Evolutionary conservation across 2,329 filamentous ascomycete species (phyloP).

Genomic region (Knufia fluminis): DNA sequence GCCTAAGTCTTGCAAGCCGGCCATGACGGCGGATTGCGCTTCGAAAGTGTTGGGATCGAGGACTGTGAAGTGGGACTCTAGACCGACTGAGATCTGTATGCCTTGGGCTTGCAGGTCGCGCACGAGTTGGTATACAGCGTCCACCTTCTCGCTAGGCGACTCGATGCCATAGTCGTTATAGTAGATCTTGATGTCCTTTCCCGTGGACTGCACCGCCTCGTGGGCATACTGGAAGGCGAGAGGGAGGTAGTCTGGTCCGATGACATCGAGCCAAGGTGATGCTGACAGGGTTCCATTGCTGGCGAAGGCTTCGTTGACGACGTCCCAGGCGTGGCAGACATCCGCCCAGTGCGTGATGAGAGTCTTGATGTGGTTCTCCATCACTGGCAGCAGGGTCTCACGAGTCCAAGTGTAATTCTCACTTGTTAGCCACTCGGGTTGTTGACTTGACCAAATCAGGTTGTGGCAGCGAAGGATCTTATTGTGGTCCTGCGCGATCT

Average conservation of each 20-base stretch:
- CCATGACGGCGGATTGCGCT: slow-evolving; percentile 27
- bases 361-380: slow-evolving; percentile 40
- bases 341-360: slow-evolving; percentile 29
- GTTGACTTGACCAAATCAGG: slow-evolving; percentile 48
- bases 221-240: slow-evolving; percentile 37
- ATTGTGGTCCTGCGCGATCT: too few relatives aligned
- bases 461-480: slow-evolving; percentile 7
- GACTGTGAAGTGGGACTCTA: slow-evolving; percentile 40
- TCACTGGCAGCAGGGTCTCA: slow-evolving; percentile 45
- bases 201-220: slow-evolving; percentile 29
- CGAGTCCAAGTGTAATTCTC: slow-evolving; percentile 47
- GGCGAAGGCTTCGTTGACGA: slow-evolving; percentile 36
- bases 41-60: slow-evolving; percentile 21
- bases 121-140: slow-evolving; percentile 30
- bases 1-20: neutral
- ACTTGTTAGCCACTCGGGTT: slow-evolving; percentile 44
- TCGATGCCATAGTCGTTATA: slow-evolving; percentile 40
- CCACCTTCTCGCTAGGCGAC: slow-evolving; percentile 27
- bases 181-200: slow-evolving; percentile 26
- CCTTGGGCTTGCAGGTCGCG: slow-evolving; percentile 28
- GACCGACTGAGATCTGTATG: slow-evolving; percentile 36
- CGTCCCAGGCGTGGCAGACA: slow-evolving; percentile 33
- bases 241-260: slow-evolving; percentile 37
- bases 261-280: slow-evolving; percentile 27
- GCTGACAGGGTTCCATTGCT: slow-evolving; percentile 32